Evolutionary conservation across 805 yeast genomes (phyloP), one percentile per base, ranked within the genome.

Genomic region (Peterozyma xylosa): DNA sequence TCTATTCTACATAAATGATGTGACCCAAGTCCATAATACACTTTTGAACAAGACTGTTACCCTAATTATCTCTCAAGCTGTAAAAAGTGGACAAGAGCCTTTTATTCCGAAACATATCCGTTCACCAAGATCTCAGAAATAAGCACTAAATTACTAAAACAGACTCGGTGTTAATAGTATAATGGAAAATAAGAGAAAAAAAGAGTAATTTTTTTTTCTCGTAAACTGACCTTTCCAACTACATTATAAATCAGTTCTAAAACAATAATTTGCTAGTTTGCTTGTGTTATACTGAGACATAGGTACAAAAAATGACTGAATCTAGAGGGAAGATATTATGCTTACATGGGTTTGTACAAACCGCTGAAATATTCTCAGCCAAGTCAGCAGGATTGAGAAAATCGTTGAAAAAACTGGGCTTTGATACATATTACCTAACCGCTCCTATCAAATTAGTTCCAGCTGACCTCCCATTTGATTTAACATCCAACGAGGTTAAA

Each of bases 371-470:
- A 11, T 91, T 91, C 64, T 83, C 95, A 43, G 86, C 84, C 53
- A 91, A 93, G 61, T 82, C 96, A 0, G 81, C 95, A 2, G 97
- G 95, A 2, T 72, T 91, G 27, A 73, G 98, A 50, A 91, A 93
- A 55, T 74, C 80, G 37, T 66, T 93, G 47, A 73, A 76, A 55
- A 64, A 64, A 45, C 68, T 76, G 32, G 80, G 86, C 39, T 77
- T 81, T 52, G 87, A 84, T 54, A 71, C 87, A 35, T 76, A 80
- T 17, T 91, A 84, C 60, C 66, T 90, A 38, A 86, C 87, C 53
- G 98, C 85, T 1, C 96, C 98, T 2, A 61, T 78, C 5, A 63
- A 67, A 30, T 64, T 91, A 32, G 71, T 76, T 2, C 73, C 80
- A 9, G 73, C 82, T 3, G 96, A 88, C 52, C 66, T 89, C 46